These are phyloP conservation scores for Lactuca sativa DNA, from an alignment of 129 eudicot species.

Conservation along the genomic window DNA sequence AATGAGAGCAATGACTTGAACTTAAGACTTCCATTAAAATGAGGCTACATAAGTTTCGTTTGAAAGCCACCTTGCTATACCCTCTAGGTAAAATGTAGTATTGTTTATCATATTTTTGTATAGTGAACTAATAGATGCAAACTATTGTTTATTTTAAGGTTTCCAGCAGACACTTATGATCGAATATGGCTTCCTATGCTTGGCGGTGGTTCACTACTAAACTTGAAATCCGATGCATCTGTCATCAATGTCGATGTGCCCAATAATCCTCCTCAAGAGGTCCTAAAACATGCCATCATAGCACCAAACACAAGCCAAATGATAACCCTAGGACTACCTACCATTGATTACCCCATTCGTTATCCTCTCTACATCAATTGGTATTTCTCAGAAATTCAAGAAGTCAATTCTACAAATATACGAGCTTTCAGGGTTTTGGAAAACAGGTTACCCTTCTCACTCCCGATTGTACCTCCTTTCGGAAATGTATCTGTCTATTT, in stretches of 20 bases:
- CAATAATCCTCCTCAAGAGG: conserved; percentile 53
- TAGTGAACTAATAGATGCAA: background rate
- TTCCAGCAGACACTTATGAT: conserved; percentile 42
- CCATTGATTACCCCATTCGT: conserved; percentile 15
- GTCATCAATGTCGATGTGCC: background rate
- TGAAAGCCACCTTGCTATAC: too few relatives aligned
- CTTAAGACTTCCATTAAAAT: too few relatives aligned
- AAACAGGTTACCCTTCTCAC: conserved; percentile 28
- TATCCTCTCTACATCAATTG: conserved; percentile 35
- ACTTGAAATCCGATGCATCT: conserved; percentile 17
- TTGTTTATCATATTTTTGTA: background rate
- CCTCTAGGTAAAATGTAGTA: background rate
- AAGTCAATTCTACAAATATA: conserved; percentile 29
- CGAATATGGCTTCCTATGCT: conserved; percentile 42
- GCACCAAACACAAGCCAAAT: conserved; percentile 4
- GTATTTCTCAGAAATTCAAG: conserved; percentile 50
- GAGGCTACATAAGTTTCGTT: too few relatives aligned
- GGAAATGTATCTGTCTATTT: conserved; percentile 27
- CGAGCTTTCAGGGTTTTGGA: conserved; percentile 34
- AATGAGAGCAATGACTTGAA: too few relatives aligned
- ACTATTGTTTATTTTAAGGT: conserved; percentile 21
- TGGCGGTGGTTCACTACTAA: conserved; percentile 3
- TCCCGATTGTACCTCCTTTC: conserved; percentile 37
- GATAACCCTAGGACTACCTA: conserved; percentile 8
- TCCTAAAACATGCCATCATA: conserved; percentile 35